A percentile compares a stretch with the other conserved stretches of the same genome.
Evolutionary conservation across 768 basidiomycete species (phyloP).

Genomic region (Lactifluus subvellereus): DNA sequence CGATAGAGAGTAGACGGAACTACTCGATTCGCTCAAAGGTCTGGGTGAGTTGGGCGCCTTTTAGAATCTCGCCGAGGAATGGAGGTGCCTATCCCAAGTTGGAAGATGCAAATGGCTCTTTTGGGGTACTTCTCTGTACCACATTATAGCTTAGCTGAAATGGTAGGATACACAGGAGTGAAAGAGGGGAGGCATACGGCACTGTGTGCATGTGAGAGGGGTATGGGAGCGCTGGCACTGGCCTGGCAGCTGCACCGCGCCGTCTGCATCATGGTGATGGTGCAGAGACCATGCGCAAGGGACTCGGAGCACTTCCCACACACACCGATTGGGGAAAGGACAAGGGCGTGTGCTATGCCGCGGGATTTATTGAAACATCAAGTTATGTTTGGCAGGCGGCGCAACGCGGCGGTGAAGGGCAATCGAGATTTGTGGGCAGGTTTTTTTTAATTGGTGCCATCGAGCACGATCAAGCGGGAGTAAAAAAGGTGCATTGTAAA

Average conservation of each 20-base stretch:
- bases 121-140: not conserved
- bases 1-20: not conserved
- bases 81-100: not conserved
- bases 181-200: not conserved
- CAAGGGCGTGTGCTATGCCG: not conserved
- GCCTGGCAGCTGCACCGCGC: not conserved
- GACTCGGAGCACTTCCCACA: not conserved
- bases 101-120: not conserved
- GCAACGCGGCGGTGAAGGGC: not conserved
- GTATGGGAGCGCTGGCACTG: not conserved
- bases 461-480: not conserved
- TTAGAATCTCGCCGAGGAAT: not conserved
- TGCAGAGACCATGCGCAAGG: constrained; percentile 9
- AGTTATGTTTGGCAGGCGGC: not conserved
- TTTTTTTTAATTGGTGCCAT: not conserved
- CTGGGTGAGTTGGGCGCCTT: not conserved
- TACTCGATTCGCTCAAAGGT: not conserved
- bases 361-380: not conserved
- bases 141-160: not conserved
- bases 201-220: constrained; percentile 5
- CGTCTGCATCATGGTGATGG: constrained; percentile 18
- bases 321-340: not conserved
- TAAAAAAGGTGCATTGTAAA: not conserved
- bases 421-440: constrained; percentile 1
- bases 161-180: not conserved